Percentiles rank a stretch among this genome's conserved stretches.
Conservation (phyloP, 23 red algal genomes). For the Gracilaria caudata region DNA sequence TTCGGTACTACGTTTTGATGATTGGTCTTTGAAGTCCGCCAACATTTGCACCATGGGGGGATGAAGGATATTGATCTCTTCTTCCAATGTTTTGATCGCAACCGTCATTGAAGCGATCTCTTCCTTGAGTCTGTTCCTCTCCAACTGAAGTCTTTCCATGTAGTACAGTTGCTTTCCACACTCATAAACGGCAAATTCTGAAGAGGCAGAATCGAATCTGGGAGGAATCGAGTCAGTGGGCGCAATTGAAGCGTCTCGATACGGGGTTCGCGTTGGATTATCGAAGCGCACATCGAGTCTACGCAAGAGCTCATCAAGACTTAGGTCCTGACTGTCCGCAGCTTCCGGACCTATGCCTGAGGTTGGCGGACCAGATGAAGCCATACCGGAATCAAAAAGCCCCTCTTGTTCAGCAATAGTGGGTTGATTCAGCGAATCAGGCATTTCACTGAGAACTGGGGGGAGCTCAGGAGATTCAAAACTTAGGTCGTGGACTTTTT, state of each 20-base stretch:
- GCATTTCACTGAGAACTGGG: neutral
- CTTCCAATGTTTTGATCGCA: neutral
- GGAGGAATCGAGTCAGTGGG: constrained; percentile 17
- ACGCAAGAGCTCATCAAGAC: constrained; percentile 23
- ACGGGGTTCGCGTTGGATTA: constrained; percentile 3
- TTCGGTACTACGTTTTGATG: constrained; percentile 2
- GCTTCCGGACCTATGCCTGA: neutral
- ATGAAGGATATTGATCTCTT: neutral
- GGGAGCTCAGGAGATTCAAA: neutral
- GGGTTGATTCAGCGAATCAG: neutral
- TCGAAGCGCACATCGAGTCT: constrained; percentile 18
- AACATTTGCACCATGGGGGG: constrained; percentile 29
- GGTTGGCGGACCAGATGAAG: neutral
- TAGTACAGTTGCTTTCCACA: constrained; percentile 5
- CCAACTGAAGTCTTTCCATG: neutral
- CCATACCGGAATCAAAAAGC: neutral
- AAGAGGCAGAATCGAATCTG: constrained; percentile 6
- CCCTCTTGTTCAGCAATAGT: constrained; percentile 9
- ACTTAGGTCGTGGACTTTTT: neutral
- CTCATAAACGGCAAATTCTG: constrained; percentile 1
- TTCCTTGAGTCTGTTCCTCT: neutral
- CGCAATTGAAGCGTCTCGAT: constrained; percentile 9
- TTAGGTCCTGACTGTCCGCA: neutral
- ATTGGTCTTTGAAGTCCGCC: neutral
- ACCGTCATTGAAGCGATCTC: neutral